These are phyloP conservation scores for Candida morakotiae DNA, from an alignment of 805 yeast species.

Conservation along the genomic window DNA sequence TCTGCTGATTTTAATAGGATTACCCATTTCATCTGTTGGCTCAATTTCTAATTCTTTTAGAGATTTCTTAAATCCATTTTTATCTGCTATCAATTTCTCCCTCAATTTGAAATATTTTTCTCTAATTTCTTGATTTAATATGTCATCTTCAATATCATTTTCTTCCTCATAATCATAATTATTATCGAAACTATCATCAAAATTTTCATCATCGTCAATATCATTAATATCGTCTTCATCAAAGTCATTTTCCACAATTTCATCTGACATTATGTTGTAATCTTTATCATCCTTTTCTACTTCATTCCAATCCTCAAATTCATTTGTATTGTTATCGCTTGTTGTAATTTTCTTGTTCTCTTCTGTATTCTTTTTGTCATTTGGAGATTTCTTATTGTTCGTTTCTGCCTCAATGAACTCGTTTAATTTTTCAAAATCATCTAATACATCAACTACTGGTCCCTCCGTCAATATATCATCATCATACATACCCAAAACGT, in stretches of 20 bases:
- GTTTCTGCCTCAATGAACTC: conserved; percentile 41
- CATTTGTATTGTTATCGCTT: conserved; percentile 12
- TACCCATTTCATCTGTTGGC: conserved; percentile 63
- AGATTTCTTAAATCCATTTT: conserved; percentile 40
- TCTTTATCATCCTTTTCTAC: conserved; percentile 25
- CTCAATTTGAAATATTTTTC: conserved; percentile 55
- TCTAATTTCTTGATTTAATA: conserved; percentile 45
- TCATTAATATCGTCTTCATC: conserved; percentile 34
- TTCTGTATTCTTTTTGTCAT: not conserved
- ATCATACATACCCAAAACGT: conserved; percentile 55
- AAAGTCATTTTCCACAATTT: conserved; percentile 24
- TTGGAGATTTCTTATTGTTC: not conserved
- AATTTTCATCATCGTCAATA: conserved; percentile 4
- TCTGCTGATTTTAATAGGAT: conserved; percentile 57
- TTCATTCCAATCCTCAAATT: conserved; percentile 25
- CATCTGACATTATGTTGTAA: conserved; percentile 38
- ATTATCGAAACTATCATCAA: conserved; percentile 13
- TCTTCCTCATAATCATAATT: conserved; percentile 19
- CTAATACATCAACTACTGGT: conserved; percentile 48
- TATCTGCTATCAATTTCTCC: conserved; percentile 42
- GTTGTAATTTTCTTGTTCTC: not conserved
- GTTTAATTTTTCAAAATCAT: conserved; percentile 53
- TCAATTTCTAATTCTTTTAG: conserved; percentile 56
- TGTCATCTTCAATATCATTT: conserved; percentile 16
- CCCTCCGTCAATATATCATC: conserved; percentile 57